Base-by-base conservation (phyloP, 139 green algal genomes). In the Closterium sp. region DNA sequence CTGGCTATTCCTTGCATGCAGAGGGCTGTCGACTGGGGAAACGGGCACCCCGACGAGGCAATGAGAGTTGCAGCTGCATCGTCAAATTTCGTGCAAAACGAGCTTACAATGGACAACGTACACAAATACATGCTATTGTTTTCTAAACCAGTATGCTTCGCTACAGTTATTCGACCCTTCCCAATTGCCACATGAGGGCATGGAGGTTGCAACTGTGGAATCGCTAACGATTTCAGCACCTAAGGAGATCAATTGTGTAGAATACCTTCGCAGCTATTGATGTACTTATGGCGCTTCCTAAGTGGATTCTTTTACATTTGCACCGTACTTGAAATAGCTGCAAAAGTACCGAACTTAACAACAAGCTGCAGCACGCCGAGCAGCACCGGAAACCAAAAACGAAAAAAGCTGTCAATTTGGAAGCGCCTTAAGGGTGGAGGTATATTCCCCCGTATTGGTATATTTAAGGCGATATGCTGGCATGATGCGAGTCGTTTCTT, bases 81-180 rank as follows among this genome's bases (percentile, higher is more conserved):
- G 12, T 35, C 81, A 32, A 9, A 31, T 34, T 89, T 91, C 25
- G 34, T 91, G 66, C n/a, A 84, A 34, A n/a, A 90, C 23, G 33
- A 90, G 28, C 21, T 92, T 4, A 85, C 19, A 28, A 92, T 92
- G 90, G 84, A 91, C 19, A 30, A 33, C 83, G 90, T 92, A 5
- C 90, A 92, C 35, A 33, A 88, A 7, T 92, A 92, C 84, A 92
- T 92, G 90, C 84, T 90, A 21, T 19, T 91, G 30, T 33, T 90
- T 28, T 32, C n/a, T 92, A 16, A 84, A 83, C 19, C 23, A 84
- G 3, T 92, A 92, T 64, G 35, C 36, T 7, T n/a, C 9, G 19
- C 33, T 92, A 19, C 90, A 92, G 25, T 64, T 31, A 19, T 91
- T 76, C 25, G 55, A 76, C 25, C 55, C 55, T 76, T 76, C 55